Conservation (phyloP, 495 filamentous ascomycete genomes). For the Neurospora africana region DNA sequence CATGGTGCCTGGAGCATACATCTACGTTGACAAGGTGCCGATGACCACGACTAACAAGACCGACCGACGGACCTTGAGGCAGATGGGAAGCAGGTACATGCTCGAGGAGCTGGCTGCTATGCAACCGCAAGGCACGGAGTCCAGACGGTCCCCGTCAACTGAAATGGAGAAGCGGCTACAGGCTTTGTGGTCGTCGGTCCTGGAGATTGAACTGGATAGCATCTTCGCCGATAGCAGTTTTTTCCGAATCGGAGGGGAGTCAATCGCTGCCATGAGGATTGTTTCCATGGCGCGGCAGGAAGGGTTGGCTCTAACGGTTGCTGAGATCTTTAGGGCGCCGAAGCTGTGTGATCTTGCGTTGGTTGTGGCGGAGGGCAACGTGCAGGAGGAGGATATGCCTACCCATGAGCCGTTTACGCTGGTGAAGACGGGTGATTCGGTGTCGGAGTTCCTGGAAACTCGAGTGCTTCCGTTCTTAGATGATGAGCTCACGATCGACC, state of each 20-base stretch:
- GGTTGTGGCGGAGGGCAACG: background rate
- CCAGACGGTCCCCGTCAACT: constrained; percentile 2
- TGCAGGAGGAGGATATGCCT: background rate
- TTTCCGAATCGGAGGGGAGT: constrained; percentile 57
- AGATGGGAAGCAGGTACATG: background rate
- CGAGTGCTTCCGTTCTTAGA: background rate
- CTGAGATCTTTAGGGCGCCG: constrained; percentile 37
- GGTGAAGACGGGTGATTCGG: background rate
- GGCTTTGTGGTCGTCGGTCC: constrained; percentile 20
- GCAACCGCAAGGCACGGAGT: background rate
- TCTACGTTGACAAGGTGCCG: constrained; percentile 41
- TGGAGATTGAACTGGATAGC: constrained; percentile 12
- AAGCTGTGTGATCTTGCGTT: constrained; percentile 36
- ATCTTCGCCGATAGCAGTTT: constrained; percentile 51
- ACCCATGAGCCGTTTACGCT: background rate
- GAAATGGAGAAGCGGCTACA: constrained; percentile 18
- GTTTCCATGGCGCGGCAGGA: constrained; percentile 43
- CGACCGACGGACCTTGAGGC: constrained; percentile 20
- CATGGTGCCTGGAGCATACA: constrained; percentile 46
- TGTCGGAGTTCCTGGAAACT: background rate
- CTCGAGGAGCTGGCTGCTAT: background rate
- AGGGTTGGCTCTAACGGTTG: constrained; percentile 44
- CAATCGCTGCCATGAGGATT: constrained; percentile 57
- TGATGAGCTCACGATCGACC: background rate
- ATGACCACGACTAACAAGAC: constrained; percentile 43